A percentile compares a stretch with the other conserved stretches of the same genome.
Evolutionary conservation across 208 protist genomes (phyloP).

Genomic region (Leptomonas seymouri): DNA sequence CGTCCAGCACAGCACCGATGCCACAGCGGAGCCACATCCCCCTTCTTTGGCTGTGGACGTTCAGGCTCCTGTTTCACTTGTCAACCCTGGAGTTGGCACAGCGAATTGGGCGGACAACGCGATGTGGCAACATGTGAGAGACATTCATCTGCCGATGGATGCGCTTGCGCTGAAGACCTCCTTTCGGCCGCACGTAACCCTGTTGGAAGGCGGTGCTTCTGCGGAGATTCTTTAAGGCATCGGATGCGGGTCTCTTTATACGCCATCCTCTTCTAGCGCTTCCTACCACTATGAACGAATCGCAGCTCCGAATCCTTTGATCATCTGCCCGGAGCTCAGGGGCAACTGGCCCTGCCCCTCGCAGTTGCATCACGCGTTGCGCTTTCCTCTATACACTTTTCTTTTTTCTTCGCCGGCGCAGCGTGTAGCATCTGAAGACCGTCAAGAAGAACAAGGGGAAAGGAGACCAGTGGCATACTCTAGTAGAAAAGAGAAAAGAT

Average conservation of each 20-base stretch:
- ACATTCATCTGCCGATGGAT: constrained; percentile 29
- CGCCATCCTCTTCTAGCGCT: too few species aligned
- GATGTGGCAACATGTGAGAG: constrained; percentile 36
- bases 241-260: neutral
- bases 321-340: neutral
- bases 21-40: neutral
- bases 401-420: too few species aligned
- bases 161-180: constrained; percentile 12
- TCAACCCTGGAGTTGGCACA: neutral
- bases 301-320: too few species aligned
- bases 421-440: too few species aligned
- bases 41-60: constrained; percentile 3
- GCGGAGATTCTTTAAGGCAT: constrained; percentile 29
- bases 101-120: neutral
- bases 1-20: neutral
- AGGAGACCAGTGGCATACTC: too few species aligned
- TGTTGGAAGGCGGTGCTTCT: constrained; percentile 58
- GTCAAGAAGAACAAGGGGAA: too few species aligned
- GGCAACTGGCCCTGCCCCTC: too few species aligned
- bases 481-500: too few species aligned
- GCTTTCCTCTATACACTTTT: too few species aligned
- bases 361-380: too few species aligned
- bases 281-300: too few species aligned
- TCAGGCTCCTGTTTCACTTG: neutral
- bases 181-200: constrained; percentile 66